Evolutionary conservation across 176 grass and related monocot species (phyloP).

Genomic region (Saccharum officinarum): DNA sequence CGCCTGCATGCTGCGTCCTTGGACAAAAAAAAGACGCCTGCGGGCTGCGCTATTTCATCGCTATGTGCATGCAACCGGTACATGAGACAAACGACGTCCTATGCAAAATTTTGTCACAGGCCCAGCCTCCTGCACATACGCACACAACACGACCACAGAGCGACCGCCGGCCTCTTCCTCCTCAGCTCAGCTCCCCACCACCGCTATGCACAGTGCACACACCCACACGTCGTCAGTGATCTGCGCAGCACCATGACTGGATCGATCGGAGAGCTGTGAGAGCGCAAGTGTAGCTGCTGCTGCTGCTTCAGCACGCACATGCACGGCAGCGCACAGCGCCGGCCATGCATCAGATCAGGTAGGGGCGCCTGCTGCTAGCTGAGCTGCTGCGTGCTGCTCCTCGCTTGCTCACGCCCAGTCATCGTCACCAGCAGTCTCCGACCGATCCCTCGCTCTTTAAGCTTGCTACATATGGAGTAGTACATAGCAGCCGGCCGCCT

Average conservation of each 20-base stretch:
- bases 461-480: slow-evolving; percentile 13
- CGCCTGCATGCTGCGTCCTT: background rate
- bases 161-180: background rate
- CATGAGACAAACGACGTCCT: slow-evolving; percentile 48
- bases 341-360: too few relatives aligned
- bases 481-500: background rate
- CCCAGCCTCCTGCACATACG: slow-evolving; percentile 14
- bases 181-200: background rate
- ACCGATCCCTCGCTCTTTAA: background rate
- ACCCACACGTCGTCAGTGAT: background rate
- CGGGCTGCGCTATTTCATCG: slow-evolving; percentile 37
- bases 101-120: slow-evolving; percentile 54
- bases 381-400: background rate
- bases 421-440: background rate
- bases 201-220: background rate
- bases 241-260: slow-evolving; percentile 13
- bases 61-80: slow-evolving; percentile 35
- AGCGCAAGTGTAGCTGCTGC: background rate
- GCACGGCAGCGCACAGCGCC: background rate
- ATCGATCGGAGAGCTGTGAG: background rate
- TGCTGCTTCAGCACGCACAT: background rate
- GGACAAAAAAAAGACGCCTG: slow-evolving; percentile 44
- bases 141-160: slow-evolving; percentile 2
- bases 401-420: background rate
- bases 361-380: background rate